Percentiles rank a stretch among this genome's conserved stretches.
These are phyloP conservation scores for Boeremia exigua DNA, from an alignment of 2,329 filamentous ascomycete genomes.

Conservation along the genomic window DNA sequence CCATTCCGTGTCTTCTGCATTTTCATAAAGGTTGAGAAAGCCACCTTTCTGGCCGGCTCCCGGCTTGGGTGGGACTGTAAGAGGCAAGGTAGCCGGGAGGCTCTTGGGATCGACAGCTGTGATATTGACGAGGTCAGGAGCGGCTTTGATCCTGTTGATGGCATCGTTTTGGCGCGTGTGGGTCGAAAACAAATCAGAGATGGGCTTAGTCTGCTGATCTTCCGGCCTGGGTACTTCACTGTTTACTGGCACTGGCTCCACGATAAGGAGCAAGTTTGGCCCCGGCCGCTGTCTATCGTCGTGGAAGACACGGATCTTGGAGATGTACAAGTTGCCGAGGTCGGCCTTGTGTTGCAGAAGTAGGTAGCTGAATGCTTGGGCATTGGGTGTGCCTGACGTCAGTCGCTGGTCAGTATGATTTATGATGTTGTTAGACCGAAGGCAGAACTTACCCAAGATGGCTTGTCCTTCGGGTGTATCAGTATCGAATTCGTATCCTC, in stretches of 20 bases:
- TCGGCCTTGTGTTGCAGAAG: slow-evolving; percentile 7
- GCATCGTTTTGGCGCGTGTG: too few species aligned
- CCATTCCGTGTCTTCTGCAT: not conserved
- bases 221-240: not conserved
- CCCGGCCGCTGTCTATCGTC: not conserved
- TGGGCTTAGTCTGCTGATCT: too few species aligned
- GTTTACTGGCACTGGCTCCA: slow-evolving; percentile 2
- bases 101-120: not conserved
- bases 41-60: not conserved
- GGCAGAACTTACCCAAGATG: not conserved
- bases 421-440: too few species aligned
- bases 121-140: not conserved
- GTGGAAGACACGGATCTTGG: slow-evolving; percentile 1
- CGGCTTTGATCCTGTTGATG: not conserved
- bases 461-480: slow-evolving; percentile 1
- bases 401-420: not conserved
- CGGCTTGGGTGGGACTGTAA: not conserved
- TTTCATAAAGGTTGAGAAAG: not conserved
- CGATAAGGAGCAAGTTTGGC: slow-evolving; percentile 2
- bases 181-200: too few species aligned
- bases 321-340: slow-evolving; percentile 9
- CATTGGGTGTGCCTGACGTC: slow-evolving; percentile 7
- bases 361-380: slow-evolving; percentile 12
- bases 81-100: not conserved
- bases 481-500: slow-evolving; percentile 1